A percentile compares a stretch with the other conserved stretches of the same genome.
These are phyloP conservation scores for Boletus holoroseus DNA, from an alignment of 1,284 basidiomycete species.

Conservation along the genomic window DNA sequence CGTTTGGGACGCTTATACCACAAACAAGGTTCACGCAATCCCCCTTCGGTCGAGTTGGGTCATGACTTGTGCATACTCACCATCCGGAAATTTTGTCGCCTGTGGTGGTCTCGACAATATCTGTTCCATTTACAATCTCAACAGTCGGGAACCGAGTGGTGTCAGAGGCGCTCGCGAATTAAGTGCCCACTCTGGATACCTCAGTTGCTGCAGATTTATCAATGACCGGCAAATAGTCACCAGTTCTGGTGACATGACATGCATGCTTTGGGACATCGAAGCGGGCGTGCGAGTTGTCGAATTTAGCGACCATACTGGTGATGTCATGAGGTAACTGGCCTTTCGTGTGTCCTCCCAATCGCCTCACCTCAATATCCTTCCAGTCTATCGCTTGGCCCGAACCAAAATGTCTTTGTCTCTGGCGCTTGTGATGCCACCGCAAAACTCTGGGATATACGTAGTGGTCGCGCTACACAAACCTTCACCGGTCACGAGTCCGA, in stretches of 20 bases:
- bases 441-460: constrained; percentile 98
- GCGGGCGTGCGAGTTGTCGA: constrained; percentile 92
- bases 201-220: constrained; percentile 97
- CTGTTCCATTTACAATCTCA: constrained; percentile 94
- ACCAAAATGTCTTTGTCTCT: constrained; percentile 94
- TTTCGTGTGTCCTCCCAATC: constrained; percentile 7
- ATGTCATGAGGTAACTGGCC: constrained; percentile 87
- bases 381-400: constrained; percentile 90
- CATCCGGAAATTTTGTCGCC: constrained; percentile 94
- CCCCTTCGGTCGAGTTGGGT: constrained; percentile 97
- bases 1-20: constrained; percentile 99
- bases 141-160: constrained; percentile 64
- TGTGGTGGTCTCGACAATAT: constrained; percentile 99
- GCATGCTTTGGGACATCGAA: constrained; percentile 99
- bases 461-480: constrained; percentile 94
- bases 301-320: constrained; percentile 98
- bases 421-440: constrained; percentile 98
- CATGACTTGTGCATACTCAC: constrained; percentile 99
- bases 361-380: constrained; percentile 14
- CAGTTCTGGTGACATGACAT: constrained; percentile 97
- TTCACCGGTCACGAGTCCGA: constrained; percentile 99
- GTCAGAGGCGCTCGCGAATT: constrained; percentile 84
- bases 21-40: constrained; percentile 99
- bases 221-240: constrained; percentile 98
- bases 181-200: constrained; percentile 95